phyloP scores from a whole-genome alignment of 768 basidiomycete species.

The Suillus variegatus region DNA sequence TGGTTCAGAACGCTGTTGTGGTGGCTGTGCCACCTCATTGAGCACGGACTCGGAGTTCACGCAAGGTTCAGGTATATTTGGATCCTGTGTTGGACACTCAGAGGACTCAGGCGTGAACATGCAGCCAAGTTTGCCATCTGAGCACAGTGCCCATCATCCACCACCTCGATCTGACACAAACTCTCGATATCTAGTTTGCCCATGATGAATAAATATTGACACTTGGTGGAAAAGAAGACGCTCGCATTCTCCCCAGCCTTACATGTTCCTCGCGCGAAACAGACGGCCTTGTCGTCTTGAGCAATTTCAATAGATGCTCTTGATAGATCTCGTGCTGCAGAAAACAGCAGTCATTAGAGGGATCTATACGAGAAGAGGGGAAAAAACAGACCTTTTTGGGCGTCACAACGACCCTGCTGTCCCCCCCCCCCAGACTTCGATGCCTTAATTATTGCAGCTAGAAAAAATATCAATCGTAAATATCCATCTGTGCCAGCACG shows the following conservation, averaged over 20 bases:
- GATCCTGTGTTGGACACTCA: no score
- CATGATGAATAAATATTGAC: slow-evolving; percentile 11
- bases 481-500: slow-evolving; percentile 1
- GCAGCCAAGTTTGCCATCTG: no score
- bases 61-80: no score
- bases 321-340: slow-evolving; percentile 59
- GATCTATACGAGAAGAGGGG: not conserved
- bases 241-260: slow-evolving; percentile 81
- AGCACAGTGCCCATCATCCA: slow-evolving; percentile 27
- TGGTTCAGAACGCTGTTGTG: no score
- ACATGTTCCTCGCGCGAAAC: slow-evolving; percentile 74
- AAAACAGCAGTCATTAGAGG: not conserved
- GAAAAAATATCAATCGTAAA: slow-evolving; percentile 4
- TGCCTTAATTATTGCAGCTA: slow-evolving; percentile 56
- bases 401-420: slow-evolving; percentile 19
- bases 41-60: no score
- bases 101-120: no score
- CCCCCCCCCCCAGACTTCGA: slow-evolving; percentile 17
- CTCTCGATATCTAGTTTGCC: slow-evolving; percentile 59
- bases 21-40: no score
- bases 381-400: slow-evolving; percentile 26
- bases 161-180: slow-evolving; percentile 80
- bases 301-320: slow-evolving; percentile 62
- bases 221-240: slow-evolving; percentile 11
- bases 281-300: slow-evolving; percentile 58